Conservation (phyloP, 2,329 filamentous ascomycete species). For the Xylaria sp. region DNA sequence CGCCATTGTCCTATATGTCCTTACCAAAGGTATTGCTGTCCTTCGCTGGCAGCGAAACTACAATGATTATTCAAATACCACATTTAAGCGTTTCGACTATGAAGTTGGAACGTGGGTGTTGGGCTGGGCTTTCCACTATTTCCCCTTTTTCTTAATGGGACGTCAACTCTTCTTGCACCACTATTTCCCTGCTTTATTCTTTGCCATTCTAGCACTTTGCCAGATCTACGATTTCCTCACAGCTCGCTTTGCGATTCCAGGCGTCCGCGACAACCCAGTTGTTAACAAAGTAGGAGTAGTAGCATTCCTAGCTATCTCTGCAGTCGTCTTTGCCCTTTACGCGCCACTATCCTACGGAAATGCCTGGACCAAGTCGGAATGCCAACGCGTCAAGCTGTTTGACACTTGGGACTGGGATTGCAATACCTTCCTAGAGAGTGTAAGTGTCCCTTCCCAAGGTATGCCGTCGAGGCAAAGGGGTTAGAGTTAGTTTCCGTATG, state of each 20-base stretch:
- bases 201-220: slow-evolving; percentile 88
- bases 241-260: slow-evolving; percentile 75
- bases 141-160: slow-evolving; percentile 98
- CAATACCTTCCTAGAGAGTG: slow-evolving; percentile 87
- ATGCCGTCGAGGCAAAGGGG: slow-evolving; percentile 52
- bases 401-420: slow-evolving; percentile 97
- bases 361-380: slow-evolving; percentile 89
- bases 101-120: slow-evolving; percentile 91
- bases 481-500: slow-evolving; percentile 34
- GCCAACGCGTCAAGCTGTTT: slow-evolving; percentile 87
- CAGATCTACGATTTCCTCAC: slow-evolving; percentile 89
- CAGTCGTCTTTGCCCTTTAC: slow-evolving; percentile 84
- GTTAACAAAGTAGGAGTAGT: slow-evolving; percentile 81
- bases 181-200: slow-evolving; percentile 97
- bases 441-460: slow-evolving; percentile 67
- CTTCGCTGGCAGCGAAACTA: slow-evolving; percentile 95
- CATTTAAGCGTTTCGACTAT: slow-evolving; percentile 97
- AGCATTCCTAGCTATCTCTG: slow-evolving; percentile 77
- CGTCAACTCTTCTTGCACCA: slow-evolving; percentile 98
- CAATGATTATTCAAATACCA: slow-evolving; percentile 82
- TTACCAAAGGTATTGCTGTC: slow-evolving; percentile 88
- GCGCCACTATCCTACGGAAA: slow-evolving; percentile 93
- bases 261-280: slow-evolving; percentile 74
- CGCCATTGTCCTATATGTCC: slow-evolving; percentile 78
- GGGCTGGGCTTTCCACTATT: slow-evolving; percentile 98